Evolutionary conservation across 2,329 filamentous ascomycete genomes (phyloP).

Genomic region (Dactylonectria estremocensis): DNA sequence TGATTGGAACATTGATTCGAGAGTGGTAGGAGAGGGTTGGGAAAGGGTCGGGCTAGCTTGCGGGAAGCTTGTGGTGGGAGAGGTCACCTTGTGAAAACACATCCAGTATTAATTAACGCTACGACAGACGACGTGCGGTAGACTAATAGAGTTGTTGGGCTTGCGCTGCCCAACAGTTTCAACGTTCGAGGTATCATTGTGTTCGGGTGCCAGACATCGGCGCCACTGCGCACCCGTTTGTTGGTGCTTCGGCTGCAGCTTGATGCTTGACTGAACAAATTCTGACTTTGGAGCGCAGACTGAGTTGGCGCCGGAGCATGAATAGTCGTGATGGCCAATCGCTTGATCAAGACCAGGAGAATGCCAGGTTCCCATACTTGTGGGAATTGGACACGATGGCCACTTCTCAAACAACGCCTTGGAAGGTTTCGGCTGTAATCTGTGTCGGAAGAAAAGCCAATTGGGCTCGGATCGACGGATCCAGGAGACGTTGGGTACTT

Average conservation of each 20-base stretch:
- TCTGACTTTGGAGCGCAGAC: neutral
- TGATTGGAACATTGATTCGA: neutral
- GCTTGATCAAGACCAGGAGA: slow-evolving; percentile 9
- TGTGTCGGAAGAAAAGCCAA: neutral
- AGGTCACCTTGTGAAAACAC: slow-evolving; percentile 19
- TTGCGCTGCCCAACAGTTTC: neutral
- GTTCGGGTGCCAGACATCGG: neutral
- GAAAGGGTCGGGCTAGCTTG: neutral
- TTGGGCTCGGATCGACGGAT: slow-evolving; percentile 4
- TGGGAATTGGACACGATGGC: neutral
- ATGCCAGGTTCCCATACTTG: neutral
- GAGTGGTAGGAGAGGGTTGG: neutral
- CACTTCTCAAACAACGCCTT: neutral
- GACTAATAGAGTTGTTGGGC: neutral
- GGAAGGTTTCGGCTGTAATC: neutral
- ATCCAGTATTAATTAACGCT: slow-evolving; percentile 20
- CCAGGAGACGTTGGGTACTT: neutral
- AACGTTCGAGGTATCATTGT: neutral
- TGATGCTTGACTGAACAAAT: neutral
- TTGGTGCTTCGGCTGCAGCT: neutral
- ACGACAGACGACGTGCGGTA: slow-evolving; percentile 22
- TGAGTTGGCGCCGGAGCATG: neutral
- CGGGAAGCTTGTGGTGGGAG: slow-evolving; percentile 5
- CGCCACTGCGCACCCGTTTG: neutral
- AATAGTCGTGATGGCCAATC: slow-evolving; percentile 15